Evolutionary conservation across 345 rosid genomes (phyloP).

Genomic region (Lepidium sativum): DNA sequence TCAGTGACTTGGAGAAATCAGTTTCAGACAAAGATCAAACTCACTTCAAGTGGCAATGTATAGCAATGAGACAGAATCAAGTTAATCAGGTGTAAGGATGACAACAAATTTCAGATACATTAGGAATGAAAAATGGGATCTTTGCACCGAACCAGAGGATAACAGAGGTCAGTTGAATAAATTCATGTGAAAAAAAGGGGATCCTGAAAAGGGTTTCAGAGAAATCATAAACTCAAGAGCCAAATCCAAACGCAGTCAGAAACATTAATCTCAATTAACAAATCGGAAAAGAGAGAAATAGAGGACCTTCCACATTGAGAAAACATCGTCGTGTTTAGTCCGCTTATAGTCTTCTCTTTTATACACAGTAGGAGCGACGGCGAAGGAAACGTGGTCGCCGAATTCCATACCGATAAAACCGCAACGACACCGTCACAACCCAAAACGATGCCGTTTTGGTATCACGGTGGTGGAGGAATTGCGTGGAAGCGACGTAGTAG

Average conservation of each 20-base stretch:
- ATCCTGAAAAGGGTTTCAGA: no score
- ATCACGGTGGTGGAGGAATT: no score
- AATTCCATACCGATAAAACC: background rate
- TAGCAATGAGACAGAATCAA: background rate
- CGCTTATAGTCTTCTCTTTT: slow-evolving; percentile 61
- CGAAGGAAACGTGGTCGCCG: slow-evolving; percentile 16
- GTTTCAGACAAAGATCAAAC: background rate
- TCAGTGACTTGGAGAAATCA: background rate
- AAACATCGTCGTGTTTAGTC: slow-evolving; percentile 62
- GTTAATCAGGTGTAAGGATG: background rate
- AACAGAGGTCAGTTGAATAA: no score
- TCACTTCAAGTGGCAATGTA: background rate
- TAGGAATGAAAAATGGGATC: no score
- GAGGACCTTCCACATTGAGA: slow-evolving; percentile 73
- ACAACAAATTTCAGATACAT: background rate
- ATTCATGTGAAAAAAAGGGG: no score
- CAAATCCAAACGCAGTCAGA: background rate
- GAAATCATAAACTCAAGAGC: background rate
- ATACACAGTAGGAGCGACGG: slow-evolving; percentile 27
- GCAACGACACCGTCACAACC: no score
- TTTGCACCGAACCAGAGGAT: background rate
- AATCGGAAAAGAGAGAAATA: background rate
- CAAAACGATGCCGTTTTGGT: no score
- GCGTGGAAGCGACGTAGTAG: no score
- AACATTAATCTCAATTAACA: background rate